phyloP scores from a whole-genome alignment of 768 basidiomycete species.

The Lactarius pseudohatsudake region DNA sequence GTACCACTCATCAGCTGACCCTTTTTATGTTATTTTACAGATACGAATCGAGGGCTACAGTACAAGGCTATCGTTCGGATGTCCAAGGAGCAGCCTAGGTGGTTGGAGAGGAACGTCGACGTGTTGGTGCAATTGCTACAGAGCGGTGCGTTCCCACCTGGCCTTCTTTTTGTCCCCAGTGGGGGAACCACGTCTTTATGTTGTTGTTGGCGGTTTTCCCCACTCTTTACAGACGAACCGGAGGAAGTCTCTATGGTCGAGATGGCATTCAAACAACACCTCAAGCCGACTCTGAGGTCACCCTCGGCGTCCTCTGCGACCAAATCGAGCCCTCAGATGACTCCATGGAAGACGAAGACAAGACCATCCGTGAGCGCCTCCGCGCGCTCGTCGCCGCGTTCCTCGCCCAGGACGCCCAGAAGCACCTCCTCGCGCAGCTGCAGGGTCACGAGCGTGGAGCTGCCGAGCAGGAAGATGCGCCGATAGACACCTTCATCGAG shows the following conservation, averaged over 20 bases:
- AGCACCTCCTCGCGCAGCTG: conserved; percentile 46
- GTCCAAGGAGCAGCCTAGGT: conserved; percentile 49
- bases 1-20: neutral
- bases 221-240: conserved; percentile 47
- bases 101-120: conserved; percentile 71
- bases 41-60: conserved; percentile 70
- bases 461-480: conserved; percentile 47
- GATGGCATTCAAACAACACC: conserved; percentile 58
- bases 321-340: conserved; percentile 57
- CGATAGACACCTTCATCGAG: conserved; percentile 49
- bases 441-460: conserved; percentile 43
- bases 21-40: conserved; percentile 35
- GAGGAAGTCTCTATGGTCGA: conserved; percentile 41
- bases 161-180: too few species aligned
- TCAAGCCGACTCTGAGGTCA: conserved; percentile 58
- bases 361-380: conserved; percentile 54
- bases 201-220: too few species aligned
- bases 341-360: conserved; percentile 56
- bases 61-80: conserved; percentile 59
- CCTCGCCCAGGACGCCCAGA: conserved; percentile 51
- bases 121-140: conserved; percentile 72
- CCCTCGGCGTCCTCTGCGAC: conserved; percentile 67
- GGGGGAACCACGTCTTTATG: neutral
- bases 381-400: conserved; percentile 60
- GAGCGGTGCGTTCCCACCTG: conserved; percentile 50